Evolutionary conservation across 2,329 filamentous ascomycete species (phyloP), one percentile per base, ranked within the genome.

Genomic region (Talaromyces sp.): DNA sequence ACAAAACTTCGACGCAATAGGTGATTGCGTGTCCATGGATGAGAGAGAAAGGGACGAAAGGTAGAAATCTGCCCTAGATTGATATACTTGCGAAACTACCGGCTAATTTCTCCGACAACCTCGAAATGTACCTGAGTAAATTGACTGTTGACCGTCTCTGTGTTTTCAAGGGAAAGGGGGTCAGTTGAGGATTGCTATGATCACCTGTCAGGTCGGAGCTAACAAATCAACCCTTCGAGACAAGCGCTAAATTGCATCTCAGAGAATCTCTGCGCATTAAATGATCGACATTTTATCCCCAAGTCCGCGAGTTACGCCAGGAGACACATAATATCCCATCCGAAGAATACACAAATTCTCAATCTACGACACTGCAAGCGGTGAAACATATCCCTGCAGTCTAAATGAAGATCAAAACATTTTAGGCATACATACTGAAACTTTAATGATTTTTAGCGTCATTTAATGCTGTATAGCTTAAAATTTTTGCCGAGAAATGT

Each of bases 321-420:
- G 49, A 17, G 49, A 33, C 8, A 31, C 7, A 2, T 5, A 10
- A 35, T 22, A 50, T 33, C 41, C 19, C 15, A 13, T 3, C 43
- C 58, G 31, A 61, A 37, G 58, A 49, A 61, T 52, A 33, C 47
- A n/a, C 27, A 52, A n/a, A 61, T 52, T 52, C 47, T 31, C 27
- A 52, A 33, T 33, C 3, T 52, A 17, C 1, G 27, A n/a, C 15
- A 22, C 8, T 59, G 25, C 19, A 57, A 45, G 39, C 13, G 7
- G 19, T 13, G 47, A 50, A 27, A 56, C 31, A 37, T 11, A 22
- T 22, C 52, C 50, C 52, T n/a, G 31, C 11, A 49, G 19, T 45
- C 27, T 17, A 43, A 49, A 61, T 56, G 52, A 39, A 56, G 52
- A 56, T 56, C 43, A 31, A 61, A 61, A 37, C 41, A 61, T 61